Evolutionary conservation across 2,329 filamentous ascomycete genomes (phyloP).

Genomic region (Dothistroma septosporum): DNA sequence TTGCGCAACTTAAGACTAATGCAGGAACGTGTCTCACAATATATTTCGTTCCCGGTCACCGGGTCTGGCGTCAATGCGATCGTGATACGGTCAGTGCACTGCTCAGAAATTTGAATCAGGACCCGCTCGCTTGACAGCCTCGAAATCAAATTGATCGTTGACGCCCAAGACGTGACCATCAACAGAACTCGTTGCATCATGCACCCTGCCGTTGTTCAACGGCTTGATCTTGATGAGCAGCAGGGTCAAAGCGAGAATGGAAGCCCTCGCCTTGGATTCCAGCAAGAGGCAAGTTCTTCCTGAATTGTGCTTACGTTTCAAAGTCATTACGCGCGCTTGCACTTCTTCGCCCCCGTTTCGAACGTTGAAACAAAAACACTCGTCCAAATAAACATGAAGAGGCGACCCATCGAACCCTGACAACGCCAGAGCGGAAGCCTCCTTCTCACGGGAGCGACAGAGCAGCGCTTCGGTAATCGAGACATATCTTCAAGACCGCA

Average conservation of each 20-base stretch:
- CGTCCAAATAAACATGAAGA: too few relatives aligned
- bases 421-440: too few relatives aligned
- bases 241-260: not conserved
- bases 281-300: not conserved
- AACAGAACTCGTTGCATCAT: not conserved
- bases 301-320: not conserved
- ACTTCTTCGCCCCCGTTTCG: not conserved
- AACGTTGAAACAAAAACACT: not conserved
- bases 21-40: constrained; percentile 29
- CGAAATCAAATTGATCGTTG: not conserved
- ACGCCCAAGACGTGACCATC: constrained; percentile 3
- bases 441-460: too few relatives aligned
- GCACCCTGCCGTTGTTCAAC: not conserved
- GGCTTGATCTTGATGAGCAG: constrained; percentile 3
- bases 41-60: constrained; percentile 16
- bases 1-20: constrained; percentile 31
- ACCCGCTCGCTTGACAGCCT: not conserved
- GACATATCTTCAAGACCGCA: too few relatives aligned
- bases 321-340: not conserved
- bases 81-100: not conserved
- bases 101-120: not conserved
- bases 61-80: constrained; percentile 20
- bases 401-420: too few relatives aligned
- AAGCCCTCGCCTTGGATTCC: not conserved
- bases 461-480: too few relatives aligned